Evolutionary conservation across 164 flowering plant species (phyloP), one percentile per base, ranked within the genome.

Genomic region (Piper longum): DNA sequence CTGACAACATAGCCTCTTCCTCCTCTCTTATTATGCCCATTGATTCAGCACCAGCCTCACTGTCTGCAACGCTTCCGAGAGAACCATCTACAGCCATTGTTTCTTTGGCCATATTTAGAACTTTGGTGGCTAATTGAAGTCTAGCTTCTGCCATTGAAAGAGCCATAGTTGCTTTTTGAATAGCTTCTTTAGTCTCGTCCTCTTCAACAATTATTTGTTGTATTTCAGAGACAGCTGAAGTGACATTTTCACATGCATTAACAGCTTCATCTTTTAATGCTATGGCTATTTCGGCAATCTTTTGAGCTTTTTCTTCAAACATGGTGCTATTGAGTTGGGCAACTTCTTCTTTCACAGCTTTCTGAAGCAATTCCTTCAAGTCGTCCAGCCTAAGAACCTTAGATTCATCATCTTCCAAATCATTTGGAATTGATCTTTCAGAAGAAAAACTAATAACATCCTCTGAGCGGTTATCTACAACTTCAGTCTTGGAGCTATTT

Each of bases 301-400:
- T 83, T 67, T 89, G 96, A 61, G 96, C 96, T 76, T 85, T 91
- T 66, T 91, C 96, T 76, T 91, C 97, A 74, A 89, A 91, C 91
- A 82, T 82, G 41, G 77, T 77, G 71, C 97, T 88, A 65, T 91
- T 91, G 13, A 85, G 64, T 61, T 74, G 78, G 41, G 95, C 97
- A 68, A 77, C 82, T 76, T 91, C 96, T 70, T 91, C 96, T 66
- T 70, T 84, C 26, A 77, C 17, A 12, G 89, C 91, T 69, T 81
- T 89, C 64, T 78, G 87, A 54, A 91, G 72, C 71, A 79, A 56
- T 54, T 87, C 97, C 75, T 71, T 82, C 63, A 88, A 64, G 51
- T 87, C 87, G 57, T 88, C 96, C 78, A 85, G 52, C 73, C 76
- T 77, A 64, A 79, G 74, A 9, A 57, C 64, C 67, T 77, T 82